Evolutionary conservation across 164 flowering plant species (phyloP).

Genomic region (Aristolochia californica): DNA sequence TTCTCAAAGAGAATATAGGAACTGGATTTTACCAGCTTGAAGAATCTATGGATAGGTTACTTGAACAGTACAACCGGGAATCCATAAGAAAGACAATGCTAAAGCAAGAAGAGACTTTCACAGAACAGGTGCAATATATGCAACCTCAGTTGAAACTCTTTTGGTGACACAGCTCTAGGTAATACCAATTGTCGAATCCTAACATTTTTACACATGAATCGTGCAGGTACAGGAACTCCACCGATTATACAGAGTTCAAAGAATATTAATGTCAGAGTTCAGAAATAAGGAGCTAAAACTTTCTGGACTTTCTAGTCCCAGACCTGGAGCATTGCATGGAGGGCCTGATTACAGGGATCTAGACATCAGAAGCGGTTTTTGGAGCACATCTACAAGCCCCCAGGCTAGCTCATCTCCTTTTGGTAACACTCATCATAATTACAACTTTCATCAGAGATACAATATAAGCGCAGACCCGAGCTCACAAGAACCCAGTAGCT

Average conservation of each 20-base stretch:
- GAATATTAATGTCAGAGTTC: slow-evolving; percentile 45
- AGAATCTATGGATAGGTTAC: slow-evolving; percentile 32
- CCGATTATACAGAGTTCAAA: slow-evolving; percentile 53
- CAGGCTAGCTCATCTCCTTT: slow-evolving; percentile 11
- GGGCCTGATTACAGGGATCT: neutral
- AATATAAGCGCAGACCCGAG: slow-evolving; percentile 16
- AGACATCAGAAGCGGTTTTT: slow-evolving; percentile 11
- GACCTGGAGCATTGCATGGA: neutral
- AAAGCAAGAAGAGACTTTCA: slow-evolving; percentile 55
- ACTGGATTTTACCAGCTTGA: slow-evolving; percentile 13
- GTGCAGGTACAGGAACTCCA: slow-evolving; percentile 70
- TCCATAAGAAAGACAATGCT: slow-evolving; percentile 45
- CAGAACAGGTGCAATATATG: slow-evolving; percentile 44
- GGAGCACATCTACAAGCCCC: slow-evolving; percentile 14
- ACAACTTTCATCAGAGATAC: slow-evolving; percentile 8
- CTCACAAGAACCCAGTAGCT: slow-evolving; percentile 27
- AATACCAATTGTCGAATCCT: neutral
- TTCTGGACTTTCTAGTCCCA: slow-evolving; percentile 1
- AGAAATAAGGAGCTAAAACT: slow-evolving; percentile 15
- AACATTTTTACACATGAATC: neutral
- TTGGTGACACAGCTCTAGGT: neutral
- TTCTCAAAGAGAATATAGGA: slow-evolving; percentile 6
- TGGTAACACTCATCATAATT: slow-evolving; percentile 7
- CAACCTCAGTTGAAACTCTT: neutral
- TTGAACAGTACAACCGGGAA: slow-evolving; percentile 31